Conservation (phyloP, 202 grass and related monocot genomes). For the Bolboschoenoplectus hybrid region DNA sequence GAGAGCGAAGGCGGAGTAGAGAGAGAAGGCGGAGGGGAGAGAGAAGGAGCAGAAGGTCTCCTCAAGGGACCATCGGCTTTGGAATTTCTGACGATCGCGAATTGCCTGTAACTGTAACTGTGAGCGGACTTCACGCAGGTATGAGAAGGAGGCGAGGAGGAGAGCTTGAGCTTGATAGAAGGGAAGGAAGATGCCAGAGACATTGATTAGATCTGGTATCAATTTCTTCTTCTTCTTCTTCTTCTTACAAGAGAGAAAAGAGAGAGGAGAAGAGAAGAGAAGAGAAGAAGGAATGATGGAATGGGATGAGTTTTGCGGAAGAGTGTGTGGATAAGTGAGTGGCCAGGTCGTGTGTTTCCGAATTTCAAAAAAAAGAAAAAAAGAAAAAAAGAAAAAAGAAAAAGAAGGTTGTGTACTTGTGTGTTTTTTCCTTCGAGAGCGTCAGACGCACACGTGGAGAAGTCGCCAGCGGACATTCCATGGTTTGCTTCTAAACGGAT, state of each 20-base stretch:
- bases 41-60: slow-evolving; percentile 77
- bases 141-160: not conserved
- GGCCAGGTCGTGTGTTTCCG: slow-evolving; percentile 5
- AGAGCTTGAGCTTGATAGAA: slow-evolving; percentile 37
- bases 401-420: not conserved
- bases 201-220: slow-evolving; percentile 10
- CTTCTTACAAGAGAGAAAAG: not conserved
- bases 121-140: not conserved
- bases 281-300: not conserved
- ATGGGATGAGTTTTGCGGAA: not conserved
- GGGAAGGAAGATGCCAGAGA: slow-evolving; percentile 34
- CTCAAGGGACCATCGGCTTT: slow-evolving; percentile 81
- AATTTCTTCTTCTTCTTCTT: not conserved
- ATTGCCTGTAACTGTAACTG: not conserved
- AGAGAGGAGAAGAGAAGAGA: not conserved
- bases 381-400: not conserved
- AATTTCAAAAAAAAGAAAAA: too few relatives aligned
- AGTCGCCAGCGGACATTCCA: slow-evolving; percentile 28
- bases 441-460: slow-evolving; percentile 18
- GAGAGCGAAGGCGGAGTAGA: slow-evolving; percentile 45
- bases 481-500: too few relatives aligned
- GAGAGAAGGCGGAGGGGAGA: slow-evolving; percentile 64
- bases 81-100: slow-evolving; percentile 9
- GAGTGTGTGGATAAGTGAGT: slow-evolving; percentile 36
- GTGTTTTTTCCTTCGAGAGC: not conserved